Conservation (phyloP, 768 basidiomycete genomes). For the Tulasnella sp. region DNA sequence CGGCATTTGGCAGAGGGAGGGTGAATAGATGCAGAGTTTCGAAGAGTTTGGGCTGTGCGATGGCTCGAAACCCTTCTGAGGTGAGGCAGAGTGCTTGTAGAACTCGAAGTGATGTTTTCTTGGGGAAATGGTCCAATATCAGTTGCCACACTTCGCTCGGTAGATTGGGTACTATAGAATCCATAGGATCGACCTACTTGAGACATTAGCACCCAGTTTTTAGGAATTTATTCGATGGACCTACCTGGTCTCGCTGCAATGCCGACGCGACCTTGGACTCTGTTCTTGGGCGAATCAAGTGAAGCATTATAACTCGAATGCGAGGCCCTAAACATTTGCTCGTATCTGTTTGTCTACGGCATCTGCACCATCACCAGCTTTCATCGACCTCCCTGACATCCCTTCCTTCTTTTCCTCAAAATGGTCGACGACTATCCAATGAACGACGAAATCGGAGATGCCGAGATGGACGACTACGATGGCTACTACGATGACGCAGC, state of each 20-base stretch:
- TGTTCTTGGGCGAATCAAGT: too few relatives aligned
- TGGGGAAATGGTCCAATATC: neutral
- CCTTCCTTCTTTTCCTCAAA: neutral
- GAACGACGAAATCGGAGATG: neutral
- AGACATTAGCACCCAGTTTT: too few relatives aligned
- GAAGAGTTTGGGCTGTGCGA: neutral
- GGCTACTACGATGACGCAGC: conserved; percentile 6
- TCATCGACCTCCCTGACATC: neutral
- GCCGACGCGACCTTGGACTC: too few relatives aligned
- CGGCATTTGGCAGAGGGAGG: neutral
- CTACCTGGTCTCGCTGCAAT: too few relatives aligned
- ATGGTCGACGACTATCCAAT: conserved; percentile 11
- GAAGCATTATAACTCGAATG: too few relatives aligned
- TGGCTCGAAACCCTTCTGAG: neutral
- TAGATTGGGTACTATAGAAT: too few relatives aligned
- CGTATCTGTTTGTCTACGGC: neutral
- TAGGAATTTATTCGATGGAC: too few relatives aligned
- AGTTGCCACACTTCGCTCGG: neutral
- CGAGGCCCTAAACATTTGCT: neutral
- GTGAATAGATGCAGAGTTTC: neutral
- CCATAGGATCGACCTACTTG: too few relatives aligned
- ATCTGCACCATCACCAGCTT: neutral
- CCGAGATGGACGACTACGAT: conserved; percentile 3
- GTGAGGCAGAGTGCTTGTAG: neutral
- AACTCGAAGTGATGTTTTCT: neutral